These are phyloP conservation scores for Rhynchosporium secalis DNA, from an alignment of 2,329 filamentous ascomycete species.

Conservation along the genomic window DNA sequence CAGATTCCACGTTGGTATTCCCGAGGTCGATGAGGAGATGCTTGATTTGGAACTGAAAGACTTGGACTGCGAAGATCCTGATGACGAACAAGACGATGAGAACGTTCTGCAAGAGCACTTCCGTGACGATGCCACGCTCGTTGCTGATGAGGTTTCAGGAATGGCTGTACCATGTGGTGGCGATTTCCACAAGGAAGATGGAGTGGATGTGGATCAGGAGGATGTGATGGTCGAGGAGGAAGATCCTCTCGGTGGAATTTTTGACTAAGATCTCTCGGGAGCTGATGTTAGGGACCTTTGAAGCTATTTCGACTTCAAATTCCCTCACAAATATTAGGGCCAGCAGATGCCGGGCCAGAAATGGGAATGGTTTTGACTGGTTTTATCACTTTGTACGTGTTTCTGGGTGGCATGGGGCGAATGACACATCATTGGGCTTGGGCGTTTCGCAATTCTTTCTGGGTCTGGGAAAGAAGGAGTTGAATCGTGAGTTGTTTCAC, in stretches of 20 bases:
- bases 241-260: not conserved
- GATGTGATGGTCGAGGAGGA: not conserved
- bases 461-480: not conserved
- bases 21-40: not conserved
- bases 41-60: not conserved
- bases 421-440: not conserved
- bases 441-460: not conserved
- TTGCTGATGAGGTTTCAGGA: not conserved
- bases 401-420: not conserved
- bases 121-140: not conserved
- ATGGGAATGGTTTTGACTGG: not conserved
- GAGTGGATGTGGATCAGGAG: not conserved
- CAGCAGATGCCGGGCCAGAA: not conserved
- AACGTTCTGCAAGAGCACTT: not conserved
- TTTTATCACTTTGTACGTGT: not conserved
- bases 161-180: not conserved
- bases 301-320: not conserved
- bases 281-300: not conserved
- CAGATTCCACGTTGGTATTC: not conserved
- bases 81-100: not conserved
- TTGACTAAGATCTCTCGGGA: not conserved
- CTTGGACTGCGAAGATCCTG: not conserved
- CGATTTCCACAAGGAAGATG: not conserved
- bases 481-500: too few species aligned
- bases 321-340: not conserved